Evolutionary conservation across 1,139 yeast genomes (phyloP).

Genomic region (Debaryomyces psychrophilus): DNA sequence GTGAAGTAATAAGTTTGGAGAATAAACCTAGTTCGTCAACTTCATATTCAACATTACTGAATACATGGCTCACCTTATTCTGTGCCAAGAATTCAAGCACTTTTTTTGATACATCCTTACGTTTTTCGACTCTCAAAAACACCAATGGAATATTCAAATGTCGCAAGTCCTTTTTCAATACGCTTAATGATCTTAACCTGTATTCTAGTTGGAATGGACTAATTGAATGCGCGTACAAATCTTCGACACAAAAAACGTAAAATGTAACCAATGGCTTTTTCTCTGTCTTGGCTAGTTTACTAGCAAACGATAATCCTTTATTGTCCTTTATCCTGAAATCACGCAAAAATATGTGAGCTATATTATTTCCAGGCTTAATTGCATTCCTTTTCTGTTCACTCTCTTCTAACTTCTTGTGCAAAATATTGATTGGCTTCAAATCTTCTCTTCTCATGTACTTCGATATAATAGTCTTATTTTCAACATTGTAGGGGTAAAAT

Average conservation of each 20-base stretch:
- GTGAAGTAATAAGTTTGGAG: constrained; percentile 22
- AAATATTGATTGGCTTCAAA: constrained; percentile 5
- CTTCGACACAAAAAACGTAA: constrained; percentile 44
- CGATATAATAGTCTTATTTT: constrained; percentile 16
- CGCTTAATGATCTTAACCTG: constrained; percentile 33
- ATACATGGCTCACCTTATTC: constrained; percentile 34
- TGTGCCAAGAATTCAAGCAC: constrained; percentile 29
- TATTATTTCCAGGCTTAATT: constrained; percentile 16
- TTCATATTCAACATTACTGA: constrained; percentile 52
- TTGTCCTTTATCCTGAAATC: constrained; percentile 50
- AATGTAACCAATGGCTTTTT: constrained; percentile 37
- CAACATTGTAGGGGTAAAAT: constrained; percentile 21
- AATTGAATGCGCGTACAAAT: constrained; percentile 43
- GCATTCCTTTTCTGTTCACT: neutral
- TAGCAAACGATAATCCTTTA: constrained; percentile 38
- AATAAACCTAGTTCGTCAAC: constrained; percentile 53
- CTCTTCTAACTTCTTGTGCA: constrained; percentile 1
- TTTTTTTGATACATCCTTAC: constrained; percentile 21
- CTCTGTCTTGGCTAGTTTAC: constrained; percentile 26
- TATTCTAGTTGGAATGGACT: constrained; percentile 47
- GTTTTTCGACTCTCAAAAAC: constrained; percentile 33
- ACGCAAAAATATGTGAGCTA: constrained; percentile 48
- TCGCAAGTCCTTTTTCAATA: constrained; percentile 31
- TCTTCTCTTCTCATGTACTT: constrained; percentile 11
- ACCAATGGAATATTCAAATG: constrained; percentile 44